A percentile compares a stretch with the other conserved stretches of the same genome.
Conservation (phyloP, 2,329 filamentous ascomycete genomes). For the Macroventuria anomochaeta region DNA sequence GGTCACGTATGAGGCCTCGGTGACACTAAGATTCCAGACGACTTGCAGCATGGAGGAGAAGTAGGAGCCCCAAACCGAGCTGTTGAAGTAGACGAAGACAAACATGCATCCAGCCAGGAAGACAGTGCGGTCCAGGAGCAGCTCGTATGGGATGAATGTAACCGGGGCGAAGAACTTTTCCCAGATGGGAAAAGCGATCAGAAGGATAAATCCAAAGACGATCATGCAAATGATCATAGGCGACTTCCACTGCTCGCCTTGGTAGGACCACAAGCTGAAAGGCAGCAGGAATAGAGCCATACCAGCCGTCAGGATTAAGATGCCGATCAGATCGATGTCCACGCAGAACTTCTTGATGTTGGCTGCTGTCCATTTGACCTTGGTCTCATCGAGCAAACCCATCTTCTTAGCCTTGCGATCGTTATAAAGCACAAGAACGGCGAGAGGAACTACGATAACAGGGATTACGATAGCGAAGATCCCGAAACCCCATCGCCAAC, state of each 20-base stretch:
- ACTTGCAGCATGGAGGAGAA: conserved; percentile 49
- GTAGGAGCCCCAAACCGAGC: conserved; percentile 44
- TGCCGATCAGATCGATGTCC: conserved; percentile 69
- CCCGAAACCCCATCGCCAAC: conserved; percentile 72
- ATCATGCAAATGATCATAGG: conserved; percentile 48
- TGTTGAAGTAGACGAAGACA: conserved; percentile 36
- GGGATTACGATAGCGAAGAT: conserved; percentile 70
- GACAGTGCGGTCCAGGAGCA: conserved; percentile 57
- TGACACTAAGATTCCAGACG: conserved; percentile 40
- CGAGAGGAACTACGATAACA: conserved; percentile 65
- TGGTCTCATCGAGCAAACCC: conserved; percentile 57
- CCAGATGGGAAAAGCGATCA: conserved; percentile 45
- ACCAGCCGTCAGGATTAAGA: conserved; percentile 65
- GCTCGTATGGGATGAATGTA: conserved; percentile 51
- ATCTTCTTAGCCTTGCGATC: conserved; percentile 63
- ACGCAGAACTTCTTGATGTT: conserved; percentile 59
- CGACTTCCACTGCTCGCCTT: conserved; percentile 39
- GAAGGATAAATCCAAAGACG: conserved; percentile 41
- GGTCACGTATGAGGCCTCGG: conserved; percentile 42
- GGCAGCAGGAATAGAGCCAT: conserved; percentile 72
- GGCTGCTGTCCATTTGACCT: conserved; percentile 49
- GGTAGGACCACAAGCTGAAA: conserved; percentile 60
- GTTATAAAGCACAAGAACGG: conserved; percentile 62
- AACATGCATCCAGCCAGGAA: conserved; percentile 58
- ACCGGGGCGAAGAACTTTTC: conserved; percentile 47